Conservation (phyloP, 306 rosid species). For the Lathyrus sativus region DNA sequence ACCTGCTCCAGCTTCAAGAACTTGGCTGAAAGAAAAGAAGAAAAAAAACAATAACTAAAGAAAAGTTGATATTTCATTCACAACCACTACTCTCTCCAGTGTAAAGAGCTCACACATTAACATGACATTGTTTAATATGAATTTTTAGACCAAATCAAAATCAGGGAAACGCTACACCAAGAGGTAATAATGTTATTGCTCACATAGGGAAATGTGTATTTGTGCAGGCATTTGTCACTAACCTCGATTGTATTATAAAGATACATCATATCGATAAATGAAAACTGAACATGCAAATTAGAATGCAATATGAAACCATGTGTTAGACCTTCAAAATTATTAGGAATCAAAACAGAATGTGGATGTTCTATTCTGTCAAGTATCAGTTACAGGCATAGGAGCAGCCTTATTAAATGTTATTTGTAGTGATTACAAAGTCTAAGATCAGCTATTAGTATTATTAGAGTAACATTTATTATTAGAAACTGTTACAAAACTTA, state of each 20-base stretch:
- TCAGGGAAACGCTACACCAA: slow-evolving; percentile 24
- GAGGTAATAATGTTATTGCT: slow-evolving; percentile 20
- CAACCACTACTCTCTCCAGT: slow-evolving; percentile 21
- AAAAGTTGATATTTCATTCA: slow-evolving; percentile 24
- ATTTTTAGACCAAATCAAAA: slow-evolving; percentile 16
- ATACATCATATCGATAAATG: slow-evolving; percentile 22
- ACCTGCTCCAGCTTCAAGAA: slow-evolving; percentile 94
- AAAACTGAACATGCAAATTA: slow-evolving; percentile 29
- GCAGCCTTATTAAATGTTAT: too few species aligned
- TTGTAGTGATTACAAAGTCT: too few species aligned
- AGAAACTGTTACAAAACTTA: too few species aligned
- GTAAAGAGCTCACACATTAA: slow-evolving; percentile 25
- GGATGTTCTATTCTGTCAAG: too few species aligned
- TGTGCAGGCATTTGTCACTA: slow-evolving; percentile 25
- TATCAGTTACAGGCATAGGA: too few species aligned
- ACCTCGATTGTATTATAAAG: slow-evolving; percentile 18
- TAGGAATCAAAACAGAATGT: too few species aligned
- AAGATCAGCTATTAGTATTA: too few species aligned
- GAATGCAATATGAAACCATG: slow-evolving; percentile 21
- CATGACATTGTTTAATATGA: slow-evolving; percentile 6
- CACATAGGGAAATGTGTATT: slow-evolving; percentile 12
- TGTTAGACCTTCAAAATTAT: too few species aligned
- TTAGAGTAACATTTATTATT: too few species aligned
- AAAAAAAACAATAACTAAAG: neutral
- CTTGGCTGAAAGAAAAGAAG: slow-evolving; percentile 64